These are phyloP conservation scores for Globisporangium iwayamae DNA, from an alignment of 352 stramenopile genomes.

Conservation along the genomic window DNA sequence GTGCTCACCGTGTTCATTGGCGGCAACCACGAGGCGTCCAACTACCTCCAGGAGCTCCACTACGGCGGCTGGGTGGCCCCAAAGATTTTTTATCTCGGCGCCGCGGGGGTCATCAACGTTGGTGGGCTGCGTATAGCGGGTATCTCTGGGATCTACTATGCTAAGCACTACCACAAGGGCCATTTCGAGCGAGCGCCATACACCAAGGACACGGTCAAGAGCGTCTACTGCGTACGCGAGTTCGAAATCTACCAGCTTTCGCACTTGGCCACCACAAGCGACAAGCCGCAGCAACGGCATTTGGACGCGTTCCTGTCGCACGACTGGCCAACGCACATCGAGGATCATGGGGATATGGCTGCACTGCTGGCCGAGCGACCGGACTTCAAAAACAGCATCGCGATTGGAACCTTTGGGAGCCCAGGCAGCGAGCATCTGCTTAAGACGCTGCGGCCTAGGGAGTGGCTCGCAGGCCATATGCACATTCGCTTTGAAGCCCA, in stretches of 20 bases:
- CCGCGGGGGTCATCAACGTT: slow-evolving; percentile 77
- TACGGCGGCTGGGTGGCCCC: slow-evolving; percentile 95
- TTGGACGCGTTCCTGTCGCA: slow-evolving; percentile 92
- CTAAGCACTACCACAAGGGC: slow-evolving; percentile 63
- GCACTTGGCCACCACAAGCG: slow-evolving; percentile 18
- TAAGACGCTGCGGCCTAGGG: slow-evolving; percentile 65
- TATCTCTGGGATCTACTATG: slow-evolving; percentile 93
- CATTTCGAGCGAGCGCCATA: slow-evolving; percentile 56
- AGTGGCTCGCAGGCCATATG: slow-evolving; percentile 95
- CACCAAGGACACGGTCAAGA: slow-evolving; percentile 45
- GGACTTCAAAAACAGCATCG: slow-evolving; percentile 86
- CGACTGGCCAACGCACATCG: slow-evolving; percentile 92
- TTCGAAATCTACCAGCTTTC: slow-evolving; percentile 81
- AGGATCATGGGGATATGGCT: slow-evolving; percentile 74
- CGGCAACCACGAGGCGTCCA: slow-evolving; percentile 96
- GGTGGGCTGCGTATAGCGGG: slow-evolving; percentile 88
- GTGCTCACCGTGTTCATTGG: slow-evolving; percentile 94
- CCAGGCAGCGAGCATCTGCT: slow-evolving; percentile 76
- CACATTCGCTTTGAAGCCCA: slow-evolving; percentile 92
- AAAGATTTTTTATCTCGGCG: slow-evolving; percentile 96
- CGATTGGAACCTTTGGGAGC: slow-evolving; percentile 78
- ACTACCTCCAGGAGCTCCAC: slow-evolving; percentile 90
- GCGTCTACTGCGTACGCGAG: slow-evolving; percentile 89
- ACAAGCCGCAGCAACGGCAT: neutral
- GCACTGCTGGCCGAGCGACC: slow-evolving; percentile 74